These are phyloP conservation scores for Hanseniaspora guilliermondii DNA, from an alignment of 805 yeast genomes.

Conservation along the genomic window DNA sequence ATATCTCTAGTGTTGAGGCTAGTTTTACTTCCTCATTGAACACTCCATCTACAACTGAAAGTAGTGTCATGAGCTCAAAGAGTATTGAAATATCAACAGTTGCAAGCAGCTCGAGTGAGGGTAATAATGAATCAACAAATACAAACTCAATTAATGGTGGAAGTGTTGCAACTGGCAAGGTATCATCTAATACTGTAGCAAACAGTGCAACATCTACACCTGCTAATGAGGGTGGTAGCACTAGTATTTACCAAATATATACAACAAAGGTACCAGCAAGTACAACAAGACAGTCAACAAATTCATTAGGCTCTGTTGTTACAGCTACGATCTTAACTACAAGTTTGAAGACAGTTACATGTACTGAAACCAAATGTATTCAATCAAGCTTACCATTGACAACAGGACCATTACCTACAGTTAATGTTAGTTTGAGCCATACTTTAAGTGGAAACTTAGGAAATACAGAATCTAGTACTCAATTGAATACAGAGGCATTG, in stretches of 20 bases:
- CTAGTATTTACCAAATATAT: background rate
- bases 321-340: background rate
- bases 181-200: background rate
- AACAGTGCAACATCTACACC: background rate
- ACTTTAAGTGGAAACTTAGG: too few relatives aligned
- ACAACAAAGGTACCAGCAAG: background rate
- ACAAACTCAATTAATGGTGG: background rate
- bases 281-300: background rate
- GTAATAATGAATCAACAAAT: background rate
- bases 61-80: too few relatives aligned
- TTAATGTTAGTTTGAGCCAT: too few relatives aligned
- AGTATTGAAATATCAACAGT: too few relatives aligned
- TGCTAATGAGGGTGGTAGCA: background rate
- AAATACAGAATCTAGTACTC: too few relatives aligned
- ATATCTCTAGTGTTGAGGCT: too few relatives aligned
- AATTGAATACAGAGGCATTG: too few relatives aligned
- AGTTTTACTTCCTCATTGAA: too few relatives aligned
- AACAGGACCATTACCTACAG: background rate
- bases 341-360: conserved; percentile 2
- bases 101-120: too few relatives aligned
- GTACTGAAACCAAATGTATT: conserved; percentile 5
- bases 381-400: background rate
- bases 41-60: too few relatives aligned
- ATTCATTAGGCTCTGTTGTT: background rate
- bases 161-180: too few relatives aligned